phyloP scores from a whole-genome alignment of 495 filamentous ascomycete species.

The Penicillium roqueforti region DNA sequence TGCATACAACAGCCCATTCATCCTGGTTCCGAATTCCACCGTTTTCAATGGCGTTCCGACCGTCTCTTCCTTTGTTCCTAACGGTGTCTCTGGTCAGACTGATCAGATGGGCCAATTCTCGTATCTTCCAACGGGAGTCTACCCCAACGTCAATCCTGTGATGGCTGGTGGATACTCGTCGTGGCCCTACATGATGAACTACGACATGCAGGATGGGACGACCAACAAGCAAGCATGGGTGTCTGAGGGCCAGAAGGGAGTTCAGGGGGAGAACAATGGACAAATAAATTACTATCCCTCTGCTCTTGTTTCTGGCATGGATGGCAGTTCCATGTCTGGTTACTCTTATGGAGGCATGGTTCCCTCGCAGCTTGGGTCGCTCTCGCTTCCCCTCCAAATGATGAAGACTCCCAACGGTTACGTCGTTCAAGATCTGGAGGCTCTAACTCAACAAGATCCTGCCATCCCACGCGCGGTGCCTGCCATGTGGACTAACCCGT shows the following conservation, averaged over 20 bases:
- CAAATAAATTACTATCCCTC: conserved; percentile 26
- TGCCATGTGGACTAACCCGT: conserved; percentile 69
- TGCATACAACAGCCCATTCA: conserved; percentile 29
- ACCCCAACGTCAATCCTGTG: conserved; percentile 23
- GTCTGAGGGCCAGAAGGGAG: conserved; percentile 24
- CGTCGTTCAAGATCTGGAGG: conserved; percentile 62
- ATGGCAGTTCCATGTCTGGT: conserved; percentile 19
- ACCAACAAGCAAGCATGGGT: conserved; percentile 19
- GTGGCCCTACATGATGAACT: conserved; percentile 32
- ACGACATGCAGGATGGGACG: conserved; percentile 16
- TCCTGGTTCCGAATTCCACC: conserved; percentile 28
- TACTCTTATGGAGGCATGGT: conserved; percentile 23
- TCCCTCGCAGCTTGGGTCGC: conserved; percentile 19
- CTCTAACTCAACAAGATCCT: conserved; percentile 68
- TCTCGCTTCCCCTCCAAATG: conserved; percentile 36
- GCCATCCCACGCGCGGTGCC: conserved; percentile 86
- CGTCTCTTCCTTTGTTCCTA: conserved; percentile 23
- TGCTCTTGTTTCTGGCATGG: conserved; percentile 12
- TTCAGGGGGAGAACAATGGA: conserved; percentile 9
- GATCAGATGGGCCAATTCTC: conserved; percentile 31
- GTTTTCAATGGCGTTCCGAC: conserved; percentile 26
- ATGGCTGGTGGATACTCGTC: conserved; percentile 22
- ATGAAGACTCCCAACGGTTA: conserved; percentile 49
- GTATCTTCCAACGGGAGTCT: conserved; percentile 27
- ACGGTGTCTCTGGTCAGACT: conserved; percentile 17